A percentile compares a stretch with the other conserved stretches of the same genome.
phyloP scores from a whole-genome alignment of 352 stramenopile species.

The Phytopythium boreale region DNA sequence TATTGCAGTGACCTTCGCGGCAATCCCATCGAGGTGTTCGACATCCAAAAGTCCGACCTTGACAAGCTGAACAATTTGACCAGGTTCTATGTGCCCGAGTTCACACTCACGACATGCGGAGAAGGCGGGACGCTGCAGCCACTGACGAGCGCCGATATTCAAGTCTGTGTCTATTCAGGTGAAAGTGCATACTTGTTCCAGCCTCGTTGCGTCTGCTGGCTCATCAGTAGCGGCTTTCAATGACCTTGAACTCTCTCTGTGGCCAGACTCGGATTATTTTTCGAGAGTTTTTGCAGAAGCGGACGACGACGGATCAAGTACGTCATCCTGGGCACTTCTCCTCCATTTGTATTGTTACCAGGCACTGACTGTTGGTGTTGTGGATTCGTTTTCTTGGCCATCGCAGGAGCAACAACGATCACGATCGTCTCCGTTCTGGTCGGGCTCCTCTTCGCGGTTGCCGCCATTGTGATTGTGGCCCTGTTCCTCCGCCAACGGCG shows the following conservation, averaged over 20 bases:
- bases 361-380: background rate
- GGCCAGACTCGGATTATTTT: background rate
- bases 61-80: conserved; percentile 9
- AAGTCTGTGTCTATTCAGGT: conserved; percentile 5
- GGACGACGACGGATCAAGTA: background rate
- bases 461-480: conserved; percentile 6
- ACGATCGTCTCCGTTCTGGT: background rate
- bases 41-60: conserved; percentile 14
- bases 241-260: background rate
- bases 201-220: too few relatives aligned
- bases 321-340: too few relatives aligned
- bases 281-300: background rate
- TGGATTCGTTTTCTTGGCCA: too few relatives aligned
- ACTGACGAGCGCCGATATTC: background rate
- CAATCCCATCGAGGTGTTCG: conserved; percentile 21
- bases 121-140: background rate
- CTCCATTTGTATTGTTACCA: too few relatives aligned
- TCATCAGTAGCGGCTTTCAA: background rate
- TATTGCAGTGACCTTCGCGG: conserved; percentile 13
- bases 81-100: background rate
- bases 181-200: background rate
- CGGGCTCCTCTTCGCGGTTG: background rate
- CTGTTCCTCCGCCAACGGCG: conserved; percentile 16
- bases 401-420: background rate
- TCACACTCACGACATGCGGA: background rate